Evolutionary conservation across 2,329 filamentous ascomycete genomes (phyloP).

Genomic region (Aureobasidium sp.): DNA sequence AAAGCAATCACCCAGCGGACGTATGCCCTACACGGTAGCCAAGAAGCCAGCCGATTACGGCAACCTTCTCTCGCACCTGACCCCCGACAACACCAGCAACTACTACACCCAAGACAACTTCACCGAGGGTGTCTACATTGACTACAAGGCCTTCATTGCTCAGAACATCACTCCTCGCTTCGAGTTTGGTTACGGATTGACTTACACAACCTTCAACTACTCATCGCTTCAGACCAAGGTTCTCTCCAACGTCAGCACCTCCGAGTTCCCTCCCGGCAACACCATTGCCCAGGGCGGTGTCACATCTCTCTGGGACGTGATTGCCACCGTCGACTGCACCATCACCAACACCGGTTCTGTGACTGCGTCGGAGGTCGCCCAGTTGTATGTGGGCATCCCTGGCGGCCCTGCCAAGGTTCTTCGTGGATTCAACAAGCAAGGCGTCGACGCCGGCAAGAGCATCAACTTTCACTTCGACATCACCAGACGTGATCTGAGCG

Average conservation of each 20-base stretch:
- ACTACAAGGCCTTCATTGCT: conserved; percentile 31
- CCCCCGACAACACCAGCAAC: conserved; percentile 13
- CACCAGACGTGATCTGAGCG: conserved; percentile 40
- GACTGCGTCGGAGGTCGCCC: conserved; percentile 46
- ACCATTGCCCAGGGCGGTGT: conserved; percentile 23
- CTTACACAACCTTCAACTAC: conserved; percentile 33
- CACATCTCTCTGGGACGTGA: conserved; percentile 40
- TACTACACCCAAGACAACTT: conserved; percentile 24
- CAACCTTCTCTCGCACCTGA: conserved; percentile 30
- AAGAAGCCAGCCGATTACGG: conserved; percentile 51
- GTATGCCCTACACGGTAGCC: conserved; percentile 57
- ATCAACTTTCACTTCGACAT: conserved; percentile 31
- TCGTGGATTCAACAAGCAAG: conserved; percentile 29
- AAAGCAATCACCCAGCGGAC: conserved; percentile 49
- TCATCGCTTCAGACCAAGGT: conserved; percentile 23
- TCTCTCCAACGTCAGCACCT: conserved; percentile 23
- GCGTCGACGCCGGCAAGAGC: conserved; percentile 25
- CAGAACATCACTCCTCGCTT: conserved; percentile 27
- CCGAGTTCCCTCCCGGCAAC: conserved; percentile 12
- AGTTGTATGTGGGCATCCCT: conserved; percentile 35
- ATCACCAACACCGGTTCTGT: conserved; percentile 46
- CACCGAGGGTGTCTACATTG: conserved; percentile 32
- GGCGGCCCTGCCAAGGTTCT: conserved; percentile 24
- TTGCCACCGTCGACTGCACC: conserved; percentile 43
- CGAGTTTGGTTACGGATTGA: conserved; percentile 32